Evolutionary conservation across 352 stramenopile species (phyloP).

Genomic region (Globisporangium spiculum): DNA sequence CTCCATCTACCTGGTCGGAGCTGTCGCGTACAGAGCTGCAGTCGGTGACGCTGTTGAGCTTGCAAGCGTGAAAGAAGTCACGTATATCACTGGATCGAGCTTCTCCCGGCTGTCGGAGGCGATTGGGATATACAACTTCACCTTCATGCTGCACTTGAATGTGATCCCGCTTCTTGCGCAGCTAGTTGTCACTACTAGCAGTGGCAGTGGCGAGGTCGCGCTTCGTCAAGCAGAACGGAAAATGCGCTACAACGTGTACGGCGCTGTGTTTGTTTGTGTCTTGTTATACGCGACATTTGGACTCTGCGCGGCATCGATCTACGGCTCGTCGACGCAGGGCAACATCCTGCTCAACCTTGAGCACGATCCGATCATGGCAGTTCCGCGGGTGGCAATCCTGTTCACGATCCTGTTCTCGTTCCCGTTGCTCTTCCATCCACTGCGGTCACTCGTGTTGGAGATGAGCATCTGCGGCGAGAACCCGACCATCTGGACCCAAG

Average conservation of each 20-base stretch:
- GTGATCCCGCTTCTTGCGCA: constrained; percentile 70
- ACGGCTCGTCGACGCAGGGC: constrained; percentile 52
- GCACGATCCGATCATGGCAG: constrained; percentile 64
- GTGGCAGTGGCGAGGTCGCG: constrained; percentile 13
- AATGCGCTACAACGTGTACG: constrained; percentile 49
- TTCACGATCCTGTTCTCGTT: constrained; percentile 78
- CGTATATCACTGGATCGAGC: not conserved
- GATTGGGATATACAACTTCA: constrained; percentile 84
- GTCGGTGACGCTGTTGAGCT: constrained; percentile 14
- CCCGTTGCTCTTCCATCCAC: constrained; percentile 67
- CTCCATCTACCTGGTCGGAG: constrained; percentile 65
- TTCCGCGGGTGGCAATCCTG: constrained; percentile 62
- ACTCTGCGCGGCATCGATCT: constrained; percentile 55
- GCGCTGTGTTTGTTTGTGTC: constrained; percentile 44
- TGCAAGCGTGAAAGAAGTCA: not conserved
- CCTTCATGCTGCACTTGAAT: constrained; percentile 81
- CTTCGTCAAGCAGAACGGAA: constrained; percentile 22
- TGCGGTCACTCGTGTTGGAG: constrained; percentile 62
- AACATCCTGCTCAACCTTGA: constrained; percentile 82
- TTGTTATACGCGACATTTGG: constrained; percentile 65
- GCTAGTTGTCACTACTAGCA: constrained; percentile 29
- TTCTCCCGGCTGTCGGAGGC: constrained; percentile 56
- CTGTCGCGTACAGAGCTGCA: constrained; percentile 53
- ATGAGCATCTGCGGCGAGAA: constrained; percentile 34
- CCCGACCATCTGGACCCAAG: constrained; percentile 22